Evolutionary conservation across 345 rosid species (phyloP).

Genomic region (Atalantia buxifolia): DNA sequence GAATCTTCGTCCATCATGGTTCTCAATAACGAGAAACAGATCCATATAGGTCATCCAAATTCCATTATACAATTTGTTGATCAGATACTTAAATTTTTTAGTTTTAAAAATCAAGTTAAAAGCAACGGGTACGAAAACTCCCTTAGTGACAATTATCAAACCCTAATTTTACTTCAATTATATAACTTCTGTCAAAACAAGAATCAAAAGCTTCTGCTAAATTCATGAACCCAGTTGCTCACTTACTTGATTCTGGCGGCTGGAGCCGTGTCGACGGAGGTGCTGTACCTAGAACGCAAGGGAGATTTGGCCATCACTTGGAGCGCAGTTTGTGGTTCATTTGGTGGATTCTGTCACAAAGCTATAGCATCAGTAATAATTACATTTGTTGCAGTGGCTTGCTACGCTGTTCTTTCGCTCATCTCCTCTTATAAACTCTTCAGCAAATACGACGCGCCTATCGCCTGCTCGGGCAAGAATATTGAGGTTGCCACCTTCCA

Average conservation of each 20-base stretch:
- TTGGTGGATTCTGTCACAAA: slow-evolving; percentile 62
- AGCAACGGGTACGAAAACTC: too few relatives aligned
- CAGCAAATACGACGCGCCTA: slow-evolving; percentile 66
- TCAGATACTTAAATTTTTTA: too few relatives aligned
- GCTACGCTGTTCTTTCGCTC: slow-evolving; percentile 53
- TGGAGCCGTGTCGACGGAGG: slow-evolving; percentile 65
- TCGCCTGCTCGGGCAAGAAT: slow-evolving; percentile 28
- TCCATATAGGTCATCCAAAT: too few relatives aligned
- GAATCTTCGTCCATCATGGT: too few relatives aligned
- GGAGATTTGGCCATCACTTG: slow-evolving; percentile 70
- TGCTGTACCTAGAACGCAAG: slow-evolving; percentile 60
- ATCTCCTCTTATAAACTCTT: slow-evolving; percentile 82
- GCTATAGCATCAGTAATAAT: slow-evolving; percentile 60
- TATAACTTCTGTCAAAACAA: neutral
- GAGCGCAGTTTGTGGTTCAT: slow-evolving; percentile 70
- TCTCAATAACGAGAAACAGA: too few relatives aligned
- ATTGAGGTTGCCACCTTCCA: slow-evolving; percentile 41
- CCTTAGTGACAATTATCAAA: too few relatives aligned
- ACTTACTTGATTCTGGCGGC: slow-evolving; percentile 73
- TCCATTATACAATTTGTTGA: too few relatives aligned
- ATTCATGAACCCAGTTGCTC: slow-evolving; percentile 36
- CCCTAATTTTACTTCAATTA: too few relatives aligned
- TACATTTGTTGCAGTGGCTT: slow-evolving; percentile 49
- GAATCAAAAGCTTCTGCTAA: neutral
- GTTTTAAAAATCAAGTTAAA: too few relatives aligned